Conservation (phyloP, 164 flowering plant genomes). For the Sextonia rubra region DNA sequence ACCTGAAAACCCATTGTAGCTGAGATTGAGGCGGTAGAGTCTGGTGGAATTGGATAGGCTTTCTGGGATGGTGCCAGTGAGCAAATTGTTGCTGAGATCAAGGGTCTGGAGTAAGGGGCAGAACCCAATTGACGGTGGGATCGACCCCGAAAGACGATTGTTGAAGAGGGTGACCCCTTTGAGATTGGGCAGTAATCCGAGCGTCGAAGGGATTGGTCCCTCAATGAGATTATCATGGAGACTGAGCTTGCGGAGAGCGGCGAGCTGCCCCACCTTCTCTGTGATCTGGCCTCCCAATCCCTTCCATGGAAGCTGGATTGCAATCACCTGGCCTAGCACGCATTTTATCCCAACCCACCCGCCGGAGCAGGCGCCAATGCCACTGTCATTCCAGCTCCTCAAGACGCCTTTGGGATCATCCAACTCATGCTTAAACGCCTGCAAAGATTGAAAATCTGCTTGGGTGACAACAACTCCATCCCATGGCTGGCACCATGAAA, state of each 20-base stretch:
- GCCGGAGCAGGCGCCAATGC: slow-evolving; percentile 70
- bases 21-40: slow-evolving; percentile 66
- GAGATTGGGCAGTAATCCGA: slow-evolving; percentile 66
- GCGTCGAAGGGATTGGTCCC: slow-evolving; percentile 62
- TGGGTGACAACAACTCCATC: slow-evolving; percentile 57
- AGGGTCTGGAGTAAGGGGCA: slow-evolving; percentile 57
- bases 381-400: slow-evolving; percentile 73
- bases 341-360: slow-evolving; percentile 89
- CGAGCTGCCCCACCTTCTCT: slow-evolving; percentile 65
- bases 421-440: slow-evolving; percentile 50
- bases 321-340: slow-evolving; percentile 66
- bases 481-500: slow-evolving; percentile 29
- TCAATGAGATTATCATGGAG: slow-evolving; percentile 68
- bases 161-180: slow-evolving; percentile 85
- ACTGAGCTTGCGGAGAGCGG: slow-evolving; percentile 66
- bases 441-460: slow-evolving; percentile 56
- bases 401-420: slow-evolving; percentile 46
- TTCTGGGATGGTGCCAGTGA: slow-evolving; percentile 59
- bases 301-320: slow-evolving; percentile 86
- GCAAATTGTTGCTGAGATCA: slow-evolving; percentile 71
- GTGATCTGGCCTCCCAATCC: slow-evolving; percentile 72
- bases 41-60: slow-evolving; percentile 54
- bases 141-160: slow-evolving; percentile 70
- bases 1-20: slow-evolving; percentile 67
- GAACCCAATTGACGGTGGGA: slow-evolving; percentile 68